These are phyloP conservation scores for Cucumis hystrix DNA, from an alignment of 306 rosid species.

Conservation along the genomic window DNA sequence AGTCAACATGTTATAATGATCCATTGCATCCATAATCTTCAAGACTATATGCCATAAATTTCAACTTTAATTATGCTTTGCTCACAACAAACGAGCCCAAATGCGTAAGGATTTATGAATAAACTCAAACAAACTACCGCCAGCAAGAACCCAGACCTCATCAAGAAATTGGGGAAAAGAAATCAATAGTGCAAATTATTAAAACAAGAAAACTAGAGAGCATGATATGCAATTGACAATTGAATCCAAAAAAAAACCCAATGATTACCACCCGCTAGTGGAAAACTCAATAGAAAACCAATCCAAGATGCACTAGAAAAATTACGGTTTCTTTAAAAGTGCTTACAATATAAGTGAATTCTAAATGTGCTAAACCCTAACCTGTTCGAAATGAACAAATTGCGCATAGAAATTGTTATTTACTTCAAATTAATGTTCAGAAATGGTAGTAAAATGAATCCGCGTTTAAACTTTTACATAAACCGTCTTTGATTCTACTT, in stretches of 20 bases:
- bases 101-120: not conserved
- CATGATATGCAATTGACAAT: not conserved
- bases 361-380: not conserved
- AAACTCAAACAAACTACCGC: not conserved
- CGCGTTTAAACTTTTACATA: not conserved
- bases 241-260: not conserved
- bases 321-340: not conserved
- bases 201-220: not conserved
- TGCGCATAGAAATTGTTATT: not conserved
- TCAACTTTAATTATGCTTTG: not conserved
- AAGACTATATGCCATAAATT: not conserved
- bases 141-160: not conserved
- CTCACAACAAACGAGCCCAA: not conserved
- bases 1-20: not conserved
- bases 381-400: not conserved
- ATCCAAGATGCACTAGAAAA: not conserved
- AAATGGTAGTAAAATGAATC: not conserved
- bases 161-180: not conserved
- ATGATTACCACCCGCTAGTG: not conserved
- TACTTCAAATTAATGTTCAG: not conserved
- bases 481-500: not conserved
- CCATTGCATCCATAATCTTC: not conserved
- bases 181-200: not conserved
- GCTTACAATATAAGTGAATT: not conserved
- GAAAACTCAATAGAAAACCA: not conserved